Base-by-base conservation (phyloP, 2,329 filamentous ascomycete species). In the Fusarium nelsonii region DNA sequence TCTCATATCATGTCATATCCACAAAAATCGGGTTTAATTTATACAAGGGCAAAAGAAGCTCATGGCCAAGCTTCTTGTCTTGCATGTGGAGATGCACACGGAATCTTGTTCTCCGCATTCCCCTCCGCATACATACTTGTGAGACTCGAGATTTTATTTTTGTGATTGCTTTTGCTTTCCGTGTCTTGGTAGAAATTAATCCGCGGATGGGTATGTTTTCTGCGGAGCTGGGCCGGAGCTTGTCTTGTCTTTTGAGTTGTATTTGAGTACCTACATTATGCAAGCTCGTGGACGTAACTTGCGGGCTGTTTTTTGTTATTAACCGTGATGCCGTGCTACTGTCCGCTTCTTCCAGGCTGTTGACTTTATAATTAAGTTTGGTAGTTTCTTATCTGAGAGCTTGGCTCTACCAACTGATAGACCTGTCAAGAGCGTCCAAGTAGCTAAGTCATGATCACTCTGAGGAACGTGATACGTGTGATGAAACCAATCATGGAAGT, bases 11-110 rank as follows among this genome's bases (percentile, higher is more conserved):
- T 12, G 39, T 33, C 36, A 40, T 18, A 28, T 33, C 43, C 37
- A 40, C 34, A 26, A 43, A 20, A 39, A 18, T 46, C 11, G 18
- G 26, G 30, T 40, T n/a, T 18, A 50, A 44, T 28, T 23, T 5
- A 23, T 23, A 23, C 45, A 20, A 60, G 23, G 30, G 43, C 39
- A 54, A 46, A 50, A 51, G 46, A 65, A 60, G 62, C 62, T 60
- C 41, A 60, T 36, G 23, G 54, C 48, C 41, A 65, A 65, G 63
- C 60, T 65, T 65, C 60, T 49, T 41, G 60, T 52, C 54, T 48
- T 65, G 40, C 18, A 63, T 41, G 50, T 63, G 60, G 50, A 55
- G 60, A 46, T 50, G 34, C n/a, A 37, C 23, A 34, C 33, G 61
- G 63, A 65, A 58, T 51, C 16, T 36, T 20, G 39, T 39, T 37